A percentile compares a stretch with the other conserved stretches of the same genome.
Conservation (phyloP, 345 rosid genomes). For the Corymbia maculata region DNA sequence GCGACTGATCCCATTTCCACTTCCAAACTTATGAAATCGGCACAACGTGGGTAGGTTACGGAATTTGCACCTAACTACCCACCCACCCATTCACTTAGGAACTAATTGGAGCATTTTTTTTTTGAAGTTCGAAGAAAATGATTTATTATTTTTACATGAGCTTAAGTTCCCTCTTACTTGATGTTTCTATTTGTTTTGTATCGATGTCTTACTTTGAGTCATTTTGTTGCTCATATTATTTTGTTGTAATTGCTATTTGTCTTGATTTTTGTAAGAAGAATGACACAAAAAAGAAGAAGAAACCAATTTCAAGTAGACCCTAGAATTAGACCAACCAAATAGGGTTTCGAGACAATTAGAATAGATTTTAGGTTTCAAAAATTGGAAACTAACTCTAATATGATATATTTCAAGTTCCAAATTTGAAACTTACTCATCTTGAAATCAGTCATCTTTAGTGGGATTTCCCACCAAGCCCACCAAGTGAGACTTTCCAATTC, state of each 20-base stretch:
- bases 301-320: too few relatives aligned
- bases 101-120: too few relatives aligned
- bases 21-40: too few relatives aligned
- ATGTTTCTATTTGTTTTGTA: background rate
- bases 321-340: background rate
- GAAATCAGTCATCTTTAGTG: background rate
- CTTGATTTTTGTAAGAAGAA: background rate
- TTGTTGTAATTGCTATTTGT: background rate
- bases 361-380: background rate
- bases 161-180: background rate
- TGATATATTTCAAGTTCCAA: background rate
- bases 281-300: background rate
- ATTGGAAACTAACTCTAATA: rapidly evolving
- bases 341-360: background rate
- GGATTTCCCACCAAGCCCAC: background rate
- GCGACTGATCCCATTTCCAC: background rate
- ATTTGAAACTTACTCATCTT: background rate
- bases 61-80: background rate
- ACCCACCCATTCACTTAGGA: background rate
- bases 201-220: background rate
- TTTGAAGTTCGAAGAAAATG: background rate
- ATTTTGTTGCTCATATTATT: background rate
- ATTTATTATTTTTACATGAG: too few relatives aligned
- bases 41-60: background rate
- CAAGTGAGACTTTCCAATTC: background rate